Evolutionary conservation across 2,329 filamentous ascomycete species (phyloP), one percentile per base, ranked within the genome.

Genomic region (Cucurbitaria berberidis): DNA sequence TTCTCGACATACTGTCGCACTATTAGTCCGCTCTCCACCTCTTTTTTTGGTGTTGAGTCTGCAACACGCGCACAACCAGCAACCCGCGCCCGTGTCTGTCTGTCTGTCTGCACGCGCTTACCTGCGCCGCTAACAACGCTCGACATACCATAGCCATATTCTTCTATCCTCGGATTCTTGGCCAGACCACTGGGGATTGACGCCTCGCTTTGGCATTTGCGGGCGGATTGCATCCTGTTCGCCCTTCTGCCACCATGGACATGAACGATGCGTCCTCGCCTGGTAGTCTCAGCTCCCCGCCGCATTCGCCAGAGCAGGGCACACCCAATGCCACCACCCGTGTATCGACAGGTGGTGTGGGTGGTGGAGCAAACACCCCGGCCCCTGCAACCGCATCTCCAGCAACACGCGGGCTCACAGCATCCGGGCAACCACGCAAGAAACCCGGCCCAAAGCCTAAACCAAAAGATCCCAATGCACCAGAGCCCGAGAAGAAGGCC

Each of bases 381-480:
- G 68, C 67, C 63, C 64, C 68, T 67, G 65, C 70, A 61, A 64
- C 65, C 47, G 55, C 53, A 36, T 67, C 65, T 22, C 61, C 67
- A 43, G 69, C 64, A 40, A 63, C 71, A 50, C 64, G 67, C 60
- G 63, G 63, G 16, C 64, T 74, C 27, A 72, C 72, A 58, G 68
- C 72, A 45, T 66, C 72, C 34, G 72, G 75, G 51, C 62, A 67
- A 34, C 62, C 68, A 57, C 72, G 76, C 53, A 77, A 77, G 60
- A 80, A 74, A 66, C 76, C 74, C 19, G 73, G 73, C 7, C 76
- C 78, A 27, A 81, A 80, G 64, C 65, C 74, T 35, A 76, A 76
- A 49, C 47, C 65, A 30, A 74, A 70, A 58, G 72, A 75, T 41
- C 53, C 67, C 57, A 72, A 48, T 67, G 68, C 48, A 57, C 71